Evolutionary conservation across 2,329 filamentous ascomycete genomes (phyloP).

Genomic region (Colletotrichum sp.): DNA sequence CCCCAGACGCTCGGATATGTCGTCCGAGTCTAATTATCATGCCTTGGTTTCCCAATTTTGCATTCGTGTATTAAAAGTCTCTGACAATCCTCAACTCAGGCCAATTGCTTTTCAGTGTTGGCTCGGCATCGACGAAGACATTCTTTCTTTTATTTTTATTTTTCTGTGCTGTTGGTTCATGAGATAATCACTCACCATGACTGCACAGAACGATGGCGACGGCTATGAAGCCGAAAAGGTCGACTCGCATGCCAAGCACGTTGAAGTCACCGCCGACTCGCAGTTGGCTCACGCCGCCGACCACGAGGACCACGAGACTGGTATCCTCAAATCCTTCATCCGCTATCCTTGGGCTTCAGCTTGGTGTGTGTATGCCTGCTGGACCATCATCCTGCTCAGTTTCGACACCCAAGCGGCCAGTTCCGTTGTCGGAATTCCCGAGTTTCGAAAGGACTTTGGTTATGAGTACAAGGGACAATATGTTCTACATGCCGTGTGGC

Average conservation of each 20-base stretch:
- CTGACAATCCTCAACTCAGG: background rate
- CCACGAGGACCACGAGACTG: conserved; percentile 31
- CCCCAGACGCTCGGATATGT: background rate
- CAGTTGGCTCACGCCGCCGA: background rate
- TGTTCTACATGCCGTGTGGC: conserved; percentile 47
- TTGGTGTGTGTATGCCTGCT: conserved; percentile 45
- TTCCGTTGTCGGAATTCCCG: conserved; percentile 46
- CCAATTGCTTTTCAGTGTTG: background rate
- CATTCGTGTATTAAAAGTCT: background rate
- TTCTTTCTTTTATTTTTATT: background rate
- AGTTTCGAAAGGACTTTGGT: conserved; percentile 51
- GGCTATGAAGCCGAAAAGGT: conserved; percentile 5
- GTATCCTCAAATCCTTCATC: conserved; percentile 25
- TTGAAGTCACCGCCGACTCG: background rate
- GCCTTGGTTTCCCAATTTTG: background rate
- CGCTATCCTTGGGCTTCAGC: conserved; percentile 28
- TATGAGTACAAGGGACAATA: conserved; percentile 37
- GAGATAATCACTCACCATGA: background rate
- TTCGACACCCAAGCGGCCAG: conserved; percentile 48
- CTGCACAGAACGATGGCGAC: background rate
- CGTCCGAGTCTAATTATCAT: background rate
- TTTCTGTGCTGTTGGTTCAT: background rate
- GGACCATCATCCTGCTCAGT: conserved; percentile 40
- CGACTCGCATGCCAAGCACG: background rate
- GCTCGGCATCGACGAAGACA: background rate